phyloP scores from a whole-genome alignment of 2,329 filamentous ascomycete species.

The Diaporthe caulivora region DNA sequence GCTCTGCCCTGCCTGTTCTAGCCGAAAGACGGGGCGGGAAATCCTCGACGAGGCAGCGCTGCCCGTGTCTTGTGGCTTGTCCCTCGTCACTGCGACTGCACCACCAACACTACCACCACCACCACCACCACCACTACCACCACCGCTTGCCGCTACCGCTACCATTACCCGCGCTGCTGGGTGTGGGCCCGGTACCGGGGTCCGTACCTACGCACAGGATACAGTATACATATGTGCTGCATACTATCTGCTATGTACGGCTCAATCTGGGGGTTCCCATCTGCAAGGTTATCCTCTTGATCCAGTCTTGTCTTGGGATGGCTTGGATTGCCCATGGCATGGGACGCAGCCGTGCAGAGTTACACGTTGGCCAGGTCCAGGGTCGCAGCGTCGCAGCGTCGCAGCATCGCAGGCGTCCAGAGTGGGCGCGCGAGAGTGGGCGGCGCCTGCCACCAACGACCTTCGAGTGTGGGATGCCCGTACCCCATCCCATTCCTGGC shows the following conservation, averaged over 20 bases:
- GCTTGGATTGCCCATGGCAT: slow-evolving; percentile 17
- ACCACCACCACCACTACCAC: background rate
- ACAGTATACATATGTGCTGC: background rate
- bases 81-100: slow-evolving; percentile 1
- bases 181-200: slow-evolving; percentile 17
- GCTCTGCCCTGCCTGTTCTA: slow-evolving; percentile 21
- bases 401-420: slow-evolving; percentile 12
- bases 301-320: slow-evolving; percentile 28
- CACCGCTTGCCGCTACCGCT: slow-evolving; percentile 11
- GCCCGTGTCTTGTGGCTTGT: background rate
- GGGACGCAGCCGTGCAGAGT: slow-evolving; percentile 28
- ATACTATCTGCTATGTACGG: background rate
- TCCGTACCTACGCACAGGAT: background rate
- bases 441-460: slow-evolving; percentile 5
- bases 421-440: slow-evolving; percentile 3
- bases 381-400: background rate
- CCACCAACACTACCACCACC: background rate
- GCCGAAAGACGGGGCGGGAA: slow-evolving; percentile 39
- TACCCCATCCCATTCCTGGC: background rate
- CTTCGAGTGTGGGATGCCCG: slow-evolving; percentile 7
- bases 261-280: background rate
- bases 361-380: slow-evolving; percentile 30
- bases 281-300: slow-evolving; percentile 28
- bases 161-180: slow-evolving; percentile 22
- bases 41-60: slow-evolving; percentile 34